Conservation (phyloP, 2,329 filamentous ascomycete species). For the Amesomyces nigricolor region DNA sequence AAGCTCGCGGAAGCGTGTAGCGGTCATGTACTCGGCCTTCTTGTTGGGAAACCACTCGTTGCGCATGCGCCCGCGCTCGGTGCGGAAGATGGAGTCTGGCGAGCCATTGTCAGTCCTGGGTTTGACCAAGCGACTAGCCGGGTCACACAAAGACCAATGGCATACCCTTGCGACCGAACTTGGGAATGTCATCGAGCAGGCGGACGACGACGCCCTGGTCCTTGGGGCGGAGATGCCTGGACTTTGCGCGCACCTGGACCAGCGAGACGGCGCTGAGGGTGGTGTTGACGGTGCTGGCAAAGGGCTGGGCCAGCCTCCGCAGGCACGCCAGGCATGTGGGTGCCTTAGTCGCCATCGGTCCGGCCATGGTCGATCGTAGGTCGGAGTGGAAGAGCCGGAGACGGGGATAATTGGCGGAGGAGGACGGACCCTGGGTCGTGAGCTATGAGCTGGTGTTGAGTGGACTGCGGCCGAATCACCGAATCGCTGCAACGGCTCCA, state of each 20-base stretch:
- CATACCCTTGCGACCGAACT: slow-evolving; percentile 37
- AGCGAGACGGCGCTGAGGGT: slow-evolving; percentile 25
- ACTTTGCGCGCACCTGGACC: slow-evolving; percentile 35
- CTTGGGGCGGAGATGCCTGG: slow-evolving; percentile 32
- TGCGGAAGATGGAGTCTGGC: slow-evolving; percentile 31
- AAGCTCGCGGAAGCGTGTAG: slow-evolving; percentile 28
- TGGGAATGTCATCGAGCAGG: slow-evolving; percentile 36
- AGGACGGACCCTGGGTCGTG: background rate
- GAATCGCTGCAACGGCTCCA: background rate
- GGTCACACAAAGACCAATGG: background rate
- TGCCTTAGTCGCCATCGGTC: slow-evolving; percentile 21
- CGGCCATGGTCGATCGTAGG: slow-evolving; percentile 20
- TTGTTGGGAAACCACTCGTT: slow-evolving; percentile 33
- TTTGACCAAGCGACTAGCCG: background rate
- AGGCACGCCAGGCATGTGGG: slow-evolving; percentile 28
- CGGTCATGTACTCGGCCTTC: slow-evolving; percentile 35
- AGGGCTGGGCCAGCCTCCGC: slow-evolving; percentile 24
- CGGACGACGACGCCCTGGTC: slow-evolving; percentile 41
- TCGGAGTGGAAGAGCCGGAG: slow-evolving; percentile 5
- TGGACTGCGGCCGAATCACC: background rate
- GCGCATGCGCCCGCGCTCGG: slow-evolving; percentile 34
- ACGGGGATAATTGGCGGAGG: background rate
- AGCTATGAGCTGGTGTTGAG: background rate
- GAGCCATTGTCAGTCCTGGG: background rate
- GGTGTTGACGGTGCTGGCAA: slow-evolving; percentile 14